phyloP scores from a whole-genome alignment of 768 basidiomycete species.

The Dioszegia hungarica region DNA sequence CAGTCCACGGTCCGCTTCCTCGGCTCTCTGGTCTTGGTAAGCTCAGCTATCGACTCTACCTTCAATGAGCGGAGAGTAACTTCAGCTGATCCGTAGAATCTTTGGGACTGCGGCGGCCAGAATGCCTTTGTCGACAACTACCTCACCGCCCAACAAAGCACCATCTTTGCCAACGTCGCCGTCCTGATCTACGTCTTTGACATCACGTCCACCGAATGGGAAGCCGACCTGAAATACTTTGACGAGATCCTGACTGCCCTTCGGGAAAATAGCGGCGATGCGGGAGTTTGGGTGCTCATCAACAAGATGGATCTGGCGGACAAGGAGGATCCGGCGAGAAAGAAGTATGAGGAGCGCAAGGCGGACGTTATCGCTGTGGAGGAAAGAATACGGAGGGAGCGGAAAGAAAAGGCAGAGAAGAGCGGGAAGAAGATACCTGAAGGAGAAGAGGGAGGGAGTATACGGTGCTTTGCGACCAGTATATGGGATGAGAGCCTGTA shows the following conservation, averaged over 20 bases:
- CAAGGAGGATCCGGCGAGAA: constrained; percentile 53
- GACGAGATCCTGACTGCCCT: constrained; percentile 83
- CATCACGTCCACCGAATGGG: constrained; percentile 76
- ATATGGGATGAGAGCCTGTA: constrained; percentile 98
- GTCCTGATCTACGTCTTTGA: constrained; percentile 99
- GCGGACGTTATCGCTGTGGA: constrained; percentile 62
- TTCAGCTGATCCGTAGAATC: constrained; percentile 60
- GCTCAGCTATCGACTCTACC: constrained; percentile 10
- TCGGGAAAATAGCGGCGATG: constrained; percentile 54
- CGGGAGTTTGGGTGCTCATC: constrained; percentile 79
- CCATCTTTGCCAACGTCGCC: constrained; percentile 92
- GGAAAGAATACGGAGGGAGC: constrained; percentile 56
- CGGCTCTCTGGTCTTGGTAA: constrained; percentile 76
- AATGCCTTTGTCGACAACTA: constrained; percentile 98
- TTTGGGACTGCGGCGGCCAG: constrained; percentile 99
- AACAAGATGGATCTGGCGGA: constrained; percentile 96
- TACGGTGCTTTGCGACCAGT: constrained; percentile 84
- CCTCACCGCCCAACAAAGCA: constrained; percentile 82
- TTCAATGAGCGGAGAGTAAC: too few relatives aligned
- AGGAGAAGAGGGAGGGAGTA: constrained; percentile 24
- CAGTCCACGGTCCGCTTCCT: constrained; percentile 96
- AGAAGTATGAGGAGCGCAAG: constrained; percentile 65
- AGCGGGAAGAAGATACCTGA: too few relatives aligned
- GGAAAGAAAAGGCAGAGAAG: constrained; percentile 8
- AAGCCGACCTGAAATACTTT: constrained; percentile 82